Evolutionary conservation across 2,329 filamentous ascomycete genomes (phyloP), one percentile per base, ranked within the genome.

Genomic region (Triangularia verruculosa): DNA sequence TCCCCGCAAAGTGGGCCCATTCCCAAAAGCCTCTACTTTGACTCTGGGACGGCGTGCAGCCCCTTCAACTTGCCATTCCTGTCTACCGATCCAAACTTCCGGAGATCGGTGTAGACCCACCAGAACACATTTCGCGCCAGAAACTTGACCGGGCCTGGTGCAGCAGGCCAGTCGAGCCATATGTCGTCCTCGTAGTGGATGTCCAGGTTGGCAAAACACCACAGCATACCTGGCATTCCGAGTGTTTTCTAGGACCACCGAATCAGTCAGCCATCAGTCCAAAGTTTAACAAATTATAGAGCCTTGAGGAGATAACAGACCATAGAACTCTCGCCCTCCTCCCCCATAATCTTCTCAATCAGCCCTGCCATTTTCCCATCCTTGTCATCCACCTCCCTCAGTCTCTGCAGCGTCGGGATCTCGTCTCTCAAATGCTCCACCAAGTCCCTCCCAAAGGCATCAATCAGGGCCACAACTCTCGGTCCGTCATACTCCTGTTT

Each of bases 391-490:
- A 47, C n/a, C 22, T 66, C 59, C 56, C 68, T 67, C 24, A 78
- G 65, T 6, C 63, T 66, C 20, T 71, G 60, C 3, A 78, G 67
- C 22, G 70, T 72, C 9, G 66, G 66, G 24, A 78, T 72, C 65
- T 78, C 76, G 2, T 77, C 73, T 0, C 57, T 58, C 13, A 78
- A 65, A 67, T 78, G 76, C 51, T 70, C 60, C 30, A 67, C 63
- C 55, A 78, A 67, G 4, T 62, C 60, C 2, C 64, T 32, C 0
- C 70, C 75, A 43, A 78, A 78, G 0, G 7, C 63, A 63, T 77
- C 74, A 17, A 77, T 72, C 20, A 75, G 30, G 11, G 59, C 47
- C 8, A 68, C 57, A 5, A 77, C 24, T 59, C 68, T 72, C 11
- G 47, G 9, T 2, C 73, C 74, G 43, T 73, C 69, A 55, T 71